Conservation (phyloP, 495 filamentous ascomycete species). For the Podospora pseudopauciseta region DNA sequence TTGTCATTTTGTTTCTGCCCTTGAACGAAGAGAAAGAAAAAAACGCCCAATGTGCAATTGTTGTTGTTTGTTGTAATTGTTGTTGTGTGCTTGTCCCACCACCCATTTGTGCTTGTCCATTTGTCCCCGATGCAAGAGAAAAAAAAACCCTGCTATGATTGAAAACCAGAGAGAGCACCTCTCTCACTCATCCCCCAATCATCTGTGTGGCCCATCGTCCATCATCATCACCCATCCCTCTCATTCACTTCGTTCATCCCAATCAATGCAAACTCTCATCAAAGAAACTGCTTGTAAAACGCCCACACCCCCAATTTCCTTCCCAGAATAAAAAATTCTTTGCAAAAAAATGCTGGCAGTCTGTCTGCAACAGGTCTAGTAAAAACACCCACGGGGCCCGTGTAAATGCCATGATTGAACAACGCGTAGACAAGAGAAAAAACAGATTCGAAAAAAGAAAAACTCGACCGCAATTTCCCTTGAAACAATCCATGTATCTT, state of each 20-base stretch:
- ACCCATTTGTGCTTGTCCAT: not conserved
- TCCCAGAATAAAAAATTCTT: not conserved
- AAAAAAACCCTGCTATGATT: not conserved
- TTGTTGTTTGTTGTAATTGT: not conserved
- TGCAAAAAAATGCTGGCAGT: constrained; percentile 12
- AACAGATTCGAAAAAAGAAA: constrained; percentile 6
- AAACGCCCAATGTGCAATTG: not conserved
- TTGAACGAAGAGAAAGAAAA: not conserved
- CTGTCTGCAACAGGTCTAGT: constrained; percentile 5
- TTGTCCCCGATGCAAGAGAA: not conserved
- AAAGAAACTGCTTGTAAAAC: not conserved
- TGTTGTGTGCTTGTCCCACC: not conserved
- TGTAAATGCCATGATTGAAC: constrained; percentile 5
- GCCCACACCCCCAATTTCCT: not conserved
- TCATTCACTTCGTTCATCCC: constrained; percentile 1
- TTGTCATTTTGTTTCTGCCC: not conserved
- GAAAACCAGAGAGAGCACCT: not conserved
- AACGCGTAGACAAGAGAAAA: constrained; percentile 1
- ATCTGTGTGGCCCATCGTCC: not conserved
- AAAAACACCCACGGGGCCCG: not conserved
- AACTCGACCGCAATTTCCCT: not conserved
- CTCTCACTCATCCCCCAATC: not conserved
- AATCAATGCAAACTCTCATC: not conserved
- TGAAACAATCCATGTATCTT: constrained; percentile 1
- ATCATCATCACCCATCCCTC: not conserved